phyloP scores from a whole-genome alignment of 768 basidiomycete genomes.

The Lepiota brunneoincarnata region DNA sequence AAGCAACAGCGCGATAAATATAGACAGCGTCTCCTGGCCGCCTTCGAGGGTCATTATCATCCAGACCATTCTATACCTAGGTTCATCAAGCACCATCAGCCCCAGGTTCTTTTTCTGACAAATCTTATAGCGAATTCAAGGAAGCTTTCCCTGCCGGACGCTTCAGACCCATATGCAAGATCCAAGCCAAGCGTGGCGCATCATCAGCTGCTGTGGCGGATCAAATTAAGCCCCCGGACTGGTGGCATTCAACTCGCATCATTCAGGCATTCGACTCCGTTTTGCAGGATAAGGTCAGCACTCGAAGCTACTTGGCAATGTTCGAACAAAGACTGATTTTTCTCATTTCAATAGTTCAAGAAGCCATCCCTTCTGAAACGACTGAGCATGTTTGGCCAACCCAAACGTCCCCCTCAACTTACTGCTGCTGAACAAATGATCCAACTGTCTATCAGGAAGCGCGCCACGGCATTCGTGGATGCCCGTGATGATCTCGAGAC shows the following conservation, averaged over 20 bases:
- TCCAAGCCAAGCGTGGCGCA: conserved; percentile 79
- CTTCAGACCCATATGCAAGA: conserved; percentile 89
- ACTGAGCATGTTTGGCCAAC: conserved; percentile 72
- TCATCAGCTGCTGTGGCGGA: conserved; percentile 84
- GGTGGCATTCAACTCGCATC: conserved; percentile 93
- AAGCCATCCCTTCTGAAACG: conserved; percentile 87
- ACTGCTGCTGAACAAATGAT: conserved; percentile 82
- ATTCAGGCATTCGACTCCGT: conserved; percentile 89
- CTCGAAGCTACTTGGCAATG: not conserved
- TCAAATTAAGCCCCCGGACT: conserved; percentile 84
- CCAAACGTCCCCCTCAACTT: conserved; percentile 68
- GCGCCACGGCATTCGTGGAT: conserved; percentile 93
- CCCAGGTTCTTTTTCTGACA: conserved; percentile 8
- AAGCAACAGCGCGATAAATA: conserved; percentile 84
- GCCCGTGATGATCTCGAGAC: conserved; percentile 92
- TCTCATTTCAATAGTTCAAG: conserved; percentile 65
- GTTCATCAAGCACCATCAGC: conserved; percentile 28
- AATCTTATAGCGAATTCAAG: conserved; percentile 76
- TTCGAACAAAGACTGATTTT: conserved; percentile 10
- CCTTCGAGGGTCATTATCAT: conserved; percentile 85
- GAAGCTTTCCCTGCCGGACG: conserved; percentile 92
- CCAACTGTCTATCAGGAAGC: conserved; percentile 85
- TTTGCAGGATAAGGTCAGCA: conserved; percentile 73
- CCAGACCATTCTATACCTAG: conserved; percentile 84
- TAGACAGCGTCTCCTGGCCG: conserved; percentile 66